Percentiles rank a stretch among this genome's conserved stretches.
Conservation (phyloP, 352 stramenopile species). For the Pythium oligandrum region DNA sequence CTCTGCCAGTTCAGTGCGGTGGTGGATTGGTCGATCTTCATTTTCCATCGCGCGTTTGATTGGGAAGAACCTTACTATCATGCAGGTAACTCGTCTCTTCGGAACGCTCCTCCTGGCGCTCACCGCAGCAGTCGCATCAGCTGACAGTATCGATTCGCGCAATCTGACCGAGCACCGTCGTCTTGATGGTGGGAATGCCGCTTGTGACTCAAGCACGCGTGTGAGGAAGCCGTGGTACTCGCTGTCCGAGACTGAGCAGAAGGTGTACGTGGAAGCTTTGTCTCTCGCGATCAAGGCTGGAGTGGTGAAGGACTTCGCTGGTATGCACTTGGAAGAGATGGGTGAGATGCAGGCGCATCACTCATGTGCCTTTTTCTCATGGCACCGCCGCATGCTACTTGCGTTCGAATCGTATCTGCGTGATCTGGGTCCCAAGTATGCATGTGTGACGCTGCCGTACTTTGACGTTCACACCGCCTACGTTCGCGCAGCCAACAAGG, state of each 20-base stretch:
- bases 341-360: constrained; percentile 42
- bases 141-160: constrained; percentile 17
- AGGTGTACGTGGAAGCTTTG: constrained; percentile 53
- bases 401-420: constrained; percentile 66
- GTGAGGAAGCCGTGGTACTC: constrained; percentile 52
- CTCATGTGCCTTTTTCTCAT: constrained; percentile 59
- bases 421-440: constrained; percentile 44
- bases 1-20: too few relatives aligned
- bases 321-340: constrained; percentile 41
- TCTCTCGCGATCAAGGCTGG: constrained; percentile 33
- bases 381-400: constrained; percentile 59
- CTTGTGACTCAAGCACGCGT: constrained; percentile 26
- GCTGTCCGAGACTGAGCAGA: constrained; percentile 36
- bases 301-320: constrained; percentile 40
- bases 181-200: constrained; percentile 43
- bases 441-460: constrained; percentile 72
- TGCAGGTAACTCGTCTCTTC: constrained; percentile 4
- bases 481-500: constrained; percentile 31
- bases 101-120: background rate
- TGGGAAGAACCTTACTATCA: background rate
- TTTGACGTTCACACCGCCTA: constrained; percentile 74
- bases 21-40: too few relatives aligned
- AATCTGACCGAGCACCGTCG: constrained; percentile 26
- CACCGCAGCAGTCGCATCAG: background rate
- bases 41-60: too few relatives aligned